Evolutionary conservation across 129 eudicot genomes (phyloP), one percentile per base, ranked within the genome.

Genomic region (Flaveria linearis): DNA sequence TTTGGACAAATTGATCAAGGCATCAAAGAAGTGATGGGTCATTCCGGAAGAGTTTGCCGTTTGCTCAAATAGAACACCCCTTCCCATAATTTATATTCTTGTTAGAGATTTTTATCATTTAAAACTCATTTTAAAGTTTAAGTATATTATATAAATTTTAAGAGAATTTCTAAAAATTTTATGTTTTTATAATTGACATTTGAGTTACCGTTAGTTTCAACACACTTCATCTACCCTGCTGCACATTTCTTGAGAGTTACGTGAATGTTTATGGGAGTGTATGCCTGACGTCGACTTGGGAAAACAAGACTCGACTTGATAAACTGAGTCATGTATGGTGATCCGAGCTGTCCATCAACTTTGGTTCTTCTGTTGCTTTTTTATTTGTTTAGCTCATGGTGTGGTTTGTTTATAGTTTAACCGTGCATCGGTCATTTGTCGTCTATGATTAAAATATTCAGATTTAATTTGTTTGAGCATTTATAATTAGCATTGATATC

Each of bases 21-120:
- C 17, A 60, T 23, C 42, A 60, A 60, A 60, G 67, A 60, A 60
- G 41, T 13, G 41, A 11, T 23, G 67, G 67, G 28, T 61, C 67
- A 61, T 26, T 26, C 17, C 9, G 17, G 28, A 61, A 25, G 41
- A 25, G 17, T 61, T 23, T 23, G 41, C 17, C 67, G 10, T 58
- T 23, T 10, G 30, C 39, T 15, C 65, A 61, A 61, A 61, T 25
- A 61, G 41, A 25, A 26, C 36, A 23, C 67, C 41, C 26, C 41
- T 61, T 61, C 4, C 42, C 41, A 61, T 26, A 13, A 17, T 25
- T 61, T 25, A 23, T 39, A 12, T 23, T 61, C 67, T 61, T 61
- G 26, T 11, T n/a, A 26, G 30, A 10, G 39, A 61, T 61, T 26
- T 25, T 61, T 20, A 57, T 57, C 64, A 23, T 57, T 22, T 20